phyloP scores from a whole-genome alignment of 805 yeast genomes.

The Candida ascalaphidarum region DNA sequence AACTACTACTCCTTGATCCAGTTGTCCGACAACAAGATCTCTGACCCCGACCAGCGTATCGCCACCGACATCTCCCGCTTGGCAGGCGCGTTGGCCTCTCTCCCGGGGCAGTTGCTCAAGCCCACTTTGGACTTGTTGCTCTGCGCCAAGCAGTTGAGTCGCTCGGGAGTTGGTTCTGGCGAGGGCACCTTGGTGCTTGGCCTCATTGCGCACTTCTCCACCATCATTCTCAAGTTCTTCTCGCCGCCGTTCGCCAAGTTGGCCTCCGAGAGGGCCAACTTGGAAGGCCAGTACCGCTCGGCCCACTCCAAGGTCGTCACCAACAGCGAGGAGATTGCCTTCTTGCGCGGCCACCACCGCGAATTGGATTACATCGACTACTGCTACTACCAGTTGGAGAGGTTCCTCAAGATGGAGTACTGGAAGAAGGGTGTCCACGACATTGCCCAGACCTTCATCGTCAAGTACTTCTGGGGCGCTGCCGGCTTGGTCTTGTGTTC shows the following conservation, averaged over 20 bases:
- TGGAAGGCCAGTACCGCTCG: slow-evolving; percentile 80
- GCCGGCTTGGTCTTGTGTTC: slow-evolving; percentile 84
- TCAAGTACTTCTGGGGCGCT: slow-evolving; percentile 94
- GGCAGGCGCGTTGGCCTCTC: slow-evolving; percentile 58
- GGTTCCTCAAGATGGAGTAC: slow-evolving; percentile 67
- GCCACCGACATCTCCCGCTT: slow-evolving; percentile 74
- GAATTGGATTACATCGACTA: slow-evolving; percentile 73
- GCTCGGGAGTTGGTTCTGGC: slow-evolving; percentile 58
- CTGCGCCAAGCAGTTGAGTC: slow-evolving; percentile 71
- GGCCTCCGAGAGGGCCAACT: slow-evolving; percentile 63
- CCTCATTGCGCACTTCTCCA: slow-evolving; percentile 70
- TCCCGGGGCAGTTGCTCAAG: slow-evolving; percentile 78
- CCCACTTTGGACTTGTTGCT: slow-evolving; percentile 74
- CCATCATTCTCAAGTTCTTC: slow-evolving; percentile 59
- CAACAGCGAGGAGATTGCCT: slow-evolving; percentile 81
- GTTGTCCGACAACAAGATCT: slow-evolving; percentile 39
- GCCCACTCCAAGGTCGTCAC: slow-evolving; percentile 74
- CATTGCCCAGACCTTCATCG: slow-evolving; percentile 78
- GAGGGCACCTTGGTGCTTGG: slow-evolving; percentile 78
- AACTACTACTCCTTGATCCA: slow-evolving; percentile 69
- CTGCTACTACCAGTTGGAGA: slow-evolving; percentile 72
- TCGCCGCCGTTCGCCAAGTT: slow-evolving; percentile 88
- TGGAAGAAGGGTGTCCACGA: slow-evolving; percentile 74
- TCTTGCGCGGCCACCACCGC: slow-evolving; percentile 70
- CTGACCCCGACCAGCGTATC: slow-evolving; percentile 77